These are phyloP conservation scores for Gyromitra esculenta DNA, from an alignment of 2,329 filamentous ascomycete genomes.

Conservation along the genomic window DNA sequence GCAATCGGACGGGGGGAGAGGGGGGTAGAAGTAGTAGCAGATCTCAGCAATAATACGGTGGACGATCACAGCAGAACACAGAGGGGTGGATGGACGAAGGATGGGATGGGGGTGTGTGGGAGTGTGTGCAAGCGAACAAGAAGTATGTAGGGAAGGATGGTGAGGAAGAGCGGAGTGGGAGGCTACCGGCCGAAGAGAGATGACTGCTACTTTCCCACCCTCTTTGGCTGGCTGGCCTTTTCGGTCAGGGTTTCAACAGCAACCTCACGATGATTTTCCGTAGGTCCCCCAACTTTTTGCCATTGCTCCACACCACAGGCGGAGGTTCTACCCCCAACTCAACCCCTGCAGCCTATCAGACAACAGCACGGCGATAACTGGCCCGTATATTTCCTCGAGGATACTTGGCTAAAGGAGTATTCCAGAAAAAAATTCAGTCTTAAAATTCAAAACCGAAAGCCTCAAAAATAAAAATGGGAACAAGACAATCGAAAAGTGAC, in stretches of 20 bases:
- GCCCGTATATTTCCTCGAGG: slow-evolving; percentile 37
- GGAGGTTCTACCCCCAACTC: slow-evolving; percentile 47
- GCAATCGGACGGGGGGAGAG: slow-evolving; percentile 45
- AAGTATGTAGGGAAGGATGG: slow-evolving; percentile 34
- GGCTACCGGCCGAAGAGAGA: slow-evolving; percentile 44
- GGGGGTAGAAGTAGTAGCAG: slow-evolving; percentile 53
- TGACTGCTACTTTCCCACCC: slow-evolving; percentile 53
- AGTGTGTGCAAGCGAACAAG: slow-evolving; percentile 45
- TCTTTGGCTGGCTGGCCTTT: slow-evolving; percentile 51
- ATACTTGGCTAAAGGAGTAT: slow-evolving; percentile 24
- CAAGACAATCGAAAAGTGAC: slow-evolving; percentile 43
- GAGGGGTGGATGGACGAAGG: slow-evolving; percentile 37
- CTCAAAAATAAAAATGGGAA: slow-evolving; percentile 30
- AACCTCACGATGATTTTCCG: slow-evolving; percentile 52
- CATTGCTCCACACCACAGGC: slow-evolving; percentile 44
- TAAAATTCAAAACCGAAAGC: slow-evolving; percentile 27
- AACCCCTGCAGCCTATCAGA: slow-evolving; percentile 51
- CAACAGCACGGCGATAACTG: slow-evolving; percentile 48
- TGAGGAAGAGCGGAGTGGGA: slow-evolving; percentile 44
- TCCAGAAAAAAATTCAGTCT: slow-evolving; percentile 9
- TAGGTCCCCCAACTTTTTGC: slow-evolving; percentile 45
- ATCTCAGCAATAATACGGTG: slow-evolving; percentile 42
- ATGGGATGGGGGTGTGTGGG: slow-evolving; percentile 34
- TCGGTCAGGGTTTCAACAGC: slow-evolving; percentile 49
- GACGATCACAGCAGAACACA: slow-evolving; percentile 44